These are phyloP conservation scores for Phytophthora fragariae DNA, from an alignment of 352 stramenopile species.

Conservation along the genomic window DNA sequence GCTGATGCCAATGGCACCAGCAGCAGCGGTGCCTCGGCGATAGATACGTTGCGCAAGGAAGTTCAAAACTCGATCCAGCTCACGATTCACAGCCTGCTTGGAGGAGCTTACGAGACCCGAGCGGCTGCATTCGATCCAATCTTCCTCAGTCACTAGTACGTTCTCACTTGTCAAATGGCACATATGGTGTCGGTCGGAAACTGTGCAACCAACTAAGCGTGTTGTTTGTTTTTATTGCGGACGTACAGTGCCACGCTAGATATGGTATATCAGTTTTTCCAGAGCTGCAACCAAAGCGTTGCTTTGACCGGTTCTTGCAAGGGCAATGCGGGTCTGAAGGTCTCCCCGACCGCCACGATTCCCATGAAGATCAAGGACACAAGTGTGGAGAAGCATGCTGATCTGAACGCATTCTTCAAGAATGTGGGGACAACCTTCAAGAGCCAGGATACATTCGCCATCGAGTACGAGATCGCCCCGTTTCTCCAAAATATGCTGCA, in stretches of 20 bases:
- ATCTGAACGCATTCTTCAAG: slow-evolving; percentile 46
- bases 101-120: slow-evolving; percentile 50
- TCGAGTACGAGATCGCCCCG: slow-evolving; percentile 64
- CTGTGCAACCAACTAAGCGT: neutral
- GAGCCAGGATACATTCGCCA: slow-evolving; percentile 48
- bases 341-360: slow-evolving; percentile 44
- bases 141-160: slow-evolving; percentile 61
- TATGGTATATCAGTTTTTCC: slow-evolving; percentile 70
- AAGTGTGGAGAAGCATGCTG: slow-evolving; percentile 38
- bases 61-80: slow-evolving; percentile 53
- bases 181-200: neutral
- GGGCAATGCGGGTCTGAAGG: slow-evolving; percentile 29
- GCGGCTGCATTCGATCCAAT: slow-evolving; percentile 55
- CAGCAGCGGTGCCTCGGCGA: slow-evolving; percentile 26
- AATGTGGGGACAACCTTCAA: slow-evolving; percentile 41
- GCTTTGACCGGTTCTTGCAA: slow-evolving; percentile 43
- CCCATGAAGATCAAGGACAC: slow-evolving; percentile 45
- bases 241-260: slow-evolving; percentile 54
- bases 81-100: slow-evolving; percentile 51
- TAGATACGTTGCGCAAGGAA: slow-evolving; percentile 45
- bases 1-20: slow-evolving; percentile 40
- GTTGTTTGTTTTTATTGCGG: slow-evolving; percentile 15
- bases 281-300: slow-evolving; percentile 58
- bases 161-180: slow-evolving; percentile 4
- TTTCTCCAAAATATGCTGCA: slow-evolving; percentile 67